Evolutionary conservation across 2,329 filamentous ascomycete species (phyloP), one percentile per base, ranked within the genome.

Genomic region (Ophiostoma quercus): DNA sequence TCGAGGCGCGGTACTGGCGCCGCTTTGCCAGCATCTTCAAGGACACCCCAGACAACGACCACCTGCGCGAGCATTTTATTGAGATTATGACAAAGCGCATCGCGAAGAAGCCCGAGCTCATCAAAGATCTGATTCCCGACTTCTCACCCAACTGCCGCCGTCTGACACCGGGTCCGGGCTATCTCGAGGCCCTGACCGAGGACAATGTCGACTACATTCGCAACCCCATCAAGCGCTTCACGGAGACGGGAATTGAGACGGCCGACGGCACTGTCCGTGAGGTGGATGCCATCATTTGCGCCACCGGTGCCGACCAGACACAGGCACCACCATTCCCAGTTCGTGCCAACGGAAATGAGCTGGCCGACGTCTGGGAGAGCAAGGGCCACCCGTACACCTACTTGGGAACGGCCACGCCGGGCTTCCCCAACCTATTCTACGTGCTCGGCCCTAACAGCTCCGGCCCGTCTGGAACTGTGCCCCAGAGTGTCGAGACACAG

Each of bases 211-310:
- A 82, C 16, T 88, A 86, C 73, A 86, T 90, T 73, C 81, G 81
- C 43, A 83, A 82, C 0, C 82, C 77, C 0, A 90, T 90, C 75
- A 79, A 80, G 22, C 80, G 82, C 0, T 87, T 92, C 72, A 89
- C 85, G 0, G 79, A 80, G 51, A 85, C 80, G 0, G 87, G 87
- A 0, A 88, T 91, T 65, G 82, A 86, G 73, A 89, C 86, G 0
- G 78, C 76, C 0, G 87, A 90, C 73, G 88, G 87, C 1, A 76
- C 75, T 0, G 80, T 84, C 39, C 79, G 87, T 2, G 81, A 85
- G 19, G 86, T 89, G 0, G 88, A 90, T 71, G 85, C 86, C 16
- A 80, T 91, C 5, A 86, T 92, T 73, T 91, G 88, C 74, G 86
- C 88, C 1, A 92, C 90, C 0, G 90, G 90, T 0, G 87, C 87